Conservation (phyloP, 176 grass and related monocot genomes). For the Oryza brachyantha region DNA sequence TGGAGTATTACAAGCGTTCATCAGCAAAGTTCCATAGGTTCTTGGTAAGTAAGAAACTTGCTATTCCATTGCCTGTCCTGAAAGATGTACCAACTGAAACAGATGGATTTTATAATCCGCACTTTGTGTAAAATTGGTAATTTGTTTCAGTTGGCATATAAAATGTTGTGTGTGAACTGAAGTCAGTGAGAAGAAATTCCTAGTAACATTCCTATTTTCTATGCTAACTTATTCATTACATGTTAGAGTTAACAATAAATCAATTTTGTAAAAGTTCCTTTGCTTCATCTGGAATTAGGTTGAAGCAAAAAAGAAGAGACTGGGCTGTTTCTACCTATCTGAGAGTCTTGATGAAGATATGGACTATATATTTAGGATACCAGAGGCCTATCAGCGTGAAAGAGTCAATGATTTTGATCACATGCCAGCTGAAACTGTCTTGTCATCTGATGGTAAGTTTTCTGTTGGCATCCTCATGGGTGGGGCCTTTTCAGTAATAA, state of each 20-base stretch:
- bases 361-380: constrained; percentile 78
- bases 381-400: constrained; percentile 52
- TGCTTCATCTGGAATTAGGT: constrained; percentile 53
- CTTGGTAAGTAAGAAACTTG: constrained; percentile 54
- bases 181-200: not conserved
- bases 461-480: not conserved
- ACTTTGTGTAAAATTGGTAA: not conserved
- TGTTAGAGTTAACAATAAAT: constrained; percentile 13
- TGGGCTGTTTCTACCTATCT: constrained; percentile 93
- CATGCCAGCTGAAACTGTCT: constrained; percentile 39
- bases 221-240: constrained; percentile 15
- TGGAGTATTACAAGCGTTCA: constrained; percentile 51
- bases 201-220: not conserved
- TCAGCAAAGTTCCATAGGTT: constrained; percentile 52
- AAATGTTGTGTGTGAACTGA: not conserved
- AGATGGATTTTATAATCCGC: not conserved
- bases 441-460: constrained; percentile 61
- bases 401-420: constrained; percentile 53
- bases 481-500: not conserved
- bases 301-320: constrained; percentile 64
- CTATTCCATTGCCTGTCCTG: not conserved
- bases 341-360: constrained; percentile 92
- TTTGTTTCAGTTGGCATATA: constrained; percentile 31
- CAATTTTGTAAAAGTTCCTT: constrained; percentile 21
- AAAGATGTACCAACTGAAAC: constrained; percentile 13